Evolutionary conservation across 306 rosid species (phyloP), one percentile per base, ranked within the genome.

Genomic region (Phaseolus lunatus): DNA sequence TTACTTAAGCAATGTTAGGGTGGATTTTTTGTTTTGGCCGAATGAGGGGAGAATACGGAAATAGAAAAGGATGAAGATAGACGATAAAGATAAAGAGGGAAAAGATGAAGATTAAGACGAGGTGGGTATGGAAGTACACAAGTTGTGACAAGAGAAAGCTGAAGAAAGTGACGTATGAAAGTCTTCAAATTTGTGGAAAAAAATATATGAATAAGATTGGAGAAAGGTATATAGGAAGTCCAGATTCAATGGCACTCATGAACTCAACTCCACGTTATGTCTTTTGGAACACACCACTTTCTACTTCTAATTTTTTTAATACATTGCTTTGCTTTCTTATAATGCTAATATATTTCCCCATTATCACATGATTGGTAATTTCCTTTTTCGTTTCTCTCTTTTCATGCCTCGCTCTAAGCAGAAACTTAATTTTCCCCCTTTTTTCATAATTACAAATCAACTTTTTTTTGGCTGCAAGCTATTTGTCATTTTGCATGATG

Each of bases 241-340:
- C 43, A 88, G 85, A 85, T 91, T 86, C 97, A 91, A 56, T 88
- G 97, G 56, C 57, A 77, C 90, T 77, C 59, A 59, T 20, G 57
- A 52, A 69, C 73, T 80, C 49, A 75, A 82, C 84, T 89, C 89
- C 84, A 89, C 86, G 39, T 67, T 68, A 5, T 75, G 49, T 78
- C 82, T 24, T 71, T 80, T 73, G 37, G 45, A 78, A 18, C 62
- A 72, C 29, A 78, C 1, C 10, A 4, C 29, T 45, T 70, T 73
- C 50, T 73, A 26, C 68, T 61, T 64, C 23, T 76, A 63, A 18
- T 63, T 80, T 74, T 43, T 84, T 79, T 73, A 53, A 24, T 56
- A 80, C 78, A 29, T 73, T 72, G 44, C 2, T 54, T 56, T 81
- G 2, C 64, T 76, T 75, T 77, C 72, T 68, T 45, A 29, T 23